phyloP scores from a whole-genome alignment of 192 early-diverging fungal genomes.

The Lobosporangium transversale region DNA sequence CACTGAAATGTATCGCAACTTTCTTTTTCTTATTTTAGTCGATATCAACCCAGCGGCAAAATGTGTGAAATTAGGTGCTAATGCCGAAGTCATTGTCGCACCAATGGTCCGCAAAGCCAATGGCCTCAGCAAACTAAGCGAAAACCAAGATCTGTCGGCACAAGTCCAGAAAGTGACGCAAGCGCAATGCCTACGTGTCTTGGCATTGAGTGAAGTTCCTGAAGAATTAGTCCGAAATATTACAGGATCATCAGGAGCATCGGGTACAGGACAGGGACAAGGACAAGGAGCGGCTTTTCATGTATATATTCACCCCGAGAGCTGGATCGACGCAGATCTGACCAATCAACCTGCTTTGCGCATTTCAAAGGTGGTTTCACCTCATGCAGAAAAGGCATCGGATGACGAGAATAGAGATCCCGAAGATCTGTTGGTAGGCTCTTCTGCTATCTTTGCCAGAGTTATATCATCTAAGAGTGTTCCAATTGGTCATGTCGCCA shows the following conservation, averaged over 20 bases:
- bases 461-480: slow-evolving; percentile 42
- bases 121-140: slow-evolving; percentile 12
- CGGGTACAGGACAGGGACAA: no score
- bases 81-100: slow-evolving; percentile 77
- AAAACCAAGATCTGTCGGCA: slow-evolving; percentile 39
- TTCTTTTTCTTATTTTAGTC: slow-evolving; percentile 29
- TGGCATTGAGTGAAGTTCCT: slow-evolving; percentile 40
- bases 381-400: slow-evolving; percentile 41
- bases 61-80: slow-evolving; percentile 67
- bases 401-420: slow-evolving; percentile 52
- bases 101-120: slow-evolving; percentile 68
- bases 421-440: slow-evolving; percentile 18
- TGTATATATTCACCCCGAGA: slow-evolving; percentile 56
- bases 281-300: slow-evolving; percentile 29
- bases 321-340: slow-evolving; percentile 35
- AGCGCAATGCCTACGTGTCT: slow-evolving; percentile 42
- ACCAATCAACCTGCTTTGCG: slow-evolving; percentile 38
- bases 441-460: slow-evolving; percentile 48
- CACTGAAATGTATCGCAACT: no score
- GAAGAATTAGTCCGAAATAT: slow-evolving; percentile 30
- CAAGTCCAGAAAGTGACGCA: slow-evolving; percentile 48
- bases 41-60: slow-evolving; percentile 61
- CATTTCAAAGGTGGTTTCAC: slow-evolving; percentile 57
- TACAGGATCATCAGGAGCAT: no score
- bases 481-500: slow-evolving; percentile 55